These are phyloP conservation scores for Lepidium didymum DNA, from an alignment of 345 rosid species.

Conservation along the genomic window DNA sequence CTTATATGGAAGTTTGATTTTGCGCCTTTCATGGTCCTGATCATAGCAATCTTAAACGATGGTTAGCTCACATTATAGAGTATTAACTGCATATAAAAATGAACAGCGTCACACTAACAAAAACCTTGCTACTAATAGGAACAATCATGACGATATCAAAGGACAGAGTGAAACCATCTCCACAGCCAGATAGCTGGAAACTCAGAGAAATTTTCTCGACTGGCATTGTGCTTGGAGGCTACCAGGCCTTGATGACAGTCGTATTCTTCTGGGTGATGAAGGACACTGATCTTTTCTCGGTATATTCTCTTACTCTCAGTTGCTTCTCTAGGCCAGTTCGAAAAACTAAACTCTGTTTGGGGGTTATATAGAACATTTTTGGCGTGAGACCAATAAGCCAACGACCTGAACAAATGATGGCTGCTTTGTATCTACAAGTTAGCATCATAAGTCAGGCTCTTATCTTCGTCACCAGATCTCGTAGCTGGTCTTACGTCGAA, in stretches of 20 bases:
- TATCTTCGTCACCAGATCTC: slow-evolving; percentile 81
- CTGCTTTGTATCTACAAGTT: slow-evolving; percentile 83
- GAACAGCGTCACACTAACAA: neutral
- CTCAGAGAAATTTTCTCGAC: slow-evolving; percentile 74
- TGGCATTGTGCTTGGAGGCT: slow-evolving; percentile 76
- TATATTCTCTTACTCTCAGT: slow-evolving; percentile 28
- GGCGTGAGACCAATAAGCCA: slow-evolving; percentile 39
- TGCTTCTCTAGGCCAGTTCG: neutral
- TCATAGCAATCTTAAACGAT: slow-evolving; percentile 82
- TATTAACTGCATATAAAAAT: neutral
- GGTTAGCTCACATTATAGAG: slow-evolving; percentile 38
- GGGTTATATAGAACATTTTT: slow-evolving; percentile 43
- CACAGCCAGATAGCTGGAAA: slow-evolving; percentile 90
- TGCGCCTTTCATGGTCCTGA: slow-evolving; percentile 85
- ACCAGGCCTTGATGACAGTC: slow-evolving; percentile 78
- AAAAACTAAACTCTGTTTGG: neutral
- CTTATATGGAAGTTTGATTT: slow-evolving; percentile 87
- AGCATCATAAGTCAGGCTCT: slow-evolving; percentile 87
- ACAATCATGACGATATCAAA: slow-evolving; percentile 92
- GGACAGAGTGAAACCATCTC: slow-evolving; percentile 85
- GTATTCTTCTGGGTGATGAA: slow-evolving; percentile 75
- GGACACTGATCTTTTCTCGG: slow-evolving; percentile 69
- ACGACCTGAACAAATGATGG: slow-evolving; percentile 47
- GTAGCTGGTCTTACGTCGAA: slow-evolving; percentile 79
- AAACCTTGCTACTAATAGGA: slow-evolving; percentile 30